A percentile compares a stretch with the other conserved stretches of the same genome.
phyloP scores from a whole-genome alignment of 805 yeast genomes.

The Schwanniomyces pseudopolymorphus region DNA sequence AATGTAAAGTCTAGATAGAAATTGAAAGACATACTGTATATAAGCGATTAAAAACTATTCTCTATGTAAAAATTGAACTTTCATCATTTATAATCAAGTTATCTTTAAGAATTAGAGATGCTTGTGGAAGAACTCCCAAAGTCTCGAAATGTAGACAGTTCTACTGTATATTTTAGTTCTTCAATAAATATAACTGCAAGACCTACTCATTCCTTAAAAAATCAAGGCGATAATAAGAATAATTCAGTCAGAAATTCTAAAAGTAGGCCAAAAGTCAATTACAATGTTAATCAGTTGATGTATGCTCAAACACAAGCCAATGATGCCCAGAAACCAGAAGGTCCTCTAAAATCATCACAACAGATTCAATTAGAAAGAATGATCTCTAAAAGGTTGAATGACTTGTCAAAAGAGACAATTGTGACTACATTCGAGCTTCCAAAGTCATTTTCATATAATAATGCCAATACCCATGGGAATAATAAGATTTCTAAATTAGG shows the following conservation, averaged over 20 bases:
- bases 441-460: slow-evolving; percentile 37
- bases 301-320: slow-evolving; percentile 40
- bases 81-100: no score
- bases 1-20: no score
- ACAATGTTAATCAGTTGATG: slow-evolving; percentile 42
- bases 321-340: slow-evolving; percentile 18
- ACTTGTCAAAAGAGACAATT: slow-evolving; percentile 33
- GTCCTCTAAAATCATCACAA: slow-evolving; percentile 41
- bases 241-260: slow-evolving; percentile 19
- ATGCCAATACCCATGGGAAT: slow-evolving; percentile 23
- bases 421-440: slow-evolving; percentile 39
- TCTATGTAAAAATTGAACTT: no score
- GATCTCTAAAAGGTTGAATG: slow-evolving; percentile 34
- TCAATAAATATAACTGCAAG: slow-evolving; percentile 43
- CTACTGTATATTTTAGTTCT: slow-evolving; percentile 42
- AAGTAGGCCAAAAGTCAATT: slow-evolving; percentile 43
- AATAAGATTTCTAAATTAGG: slow-evolving; percentile 34
- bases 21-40: no score
- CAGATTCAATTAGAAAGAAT: slow-evolving; percentile 42
- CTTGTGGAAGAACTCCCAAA: slow-evolving; percentile 45
- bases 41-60: no score
- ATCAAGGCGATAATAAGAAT: slow-evolving; percentile 11
- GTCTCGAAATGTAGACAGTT: slow-evolving; percentile 24
- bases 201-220: slow-evolving; percentile 17
- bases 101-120: slow-evolving; percentile 20